Evolutionary conservation across 2,329 filamentous ascomycete species (phyloP).

Genomic region (Emydomyces testavorans): DNA sequence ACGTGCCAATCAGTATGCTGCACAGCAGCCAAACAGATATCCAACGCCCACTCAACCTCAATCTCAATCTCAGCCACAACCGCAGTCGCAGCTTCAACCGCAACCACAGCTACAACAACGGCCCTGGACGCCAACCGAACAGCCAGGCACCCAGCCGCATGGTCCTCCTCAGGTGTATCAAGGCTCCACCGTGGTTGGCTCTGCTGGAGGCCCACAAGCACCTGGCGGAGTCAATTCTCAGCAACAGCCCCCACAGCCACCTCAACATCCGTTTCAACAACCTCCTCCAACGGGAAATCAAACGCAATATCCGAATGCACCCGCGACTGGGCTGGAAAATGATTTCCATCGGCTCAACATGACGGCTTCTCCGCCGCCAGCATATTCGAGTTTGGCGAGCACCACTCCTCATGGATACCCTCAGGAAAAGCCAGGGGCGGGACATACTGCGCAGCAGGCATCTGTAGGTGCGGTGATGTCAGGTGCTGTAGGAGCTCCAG

Average conservation of each 20-base stretch:
- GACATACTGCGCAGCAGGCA: conserved; percentile 17
- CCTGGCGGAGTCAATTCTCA: conserved; percentile 26
- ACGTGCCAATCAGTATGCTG: conserved; percentile 64
- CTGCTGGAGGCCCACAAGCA: neutral
- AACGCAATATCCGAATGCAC: conserved; percentile 30
- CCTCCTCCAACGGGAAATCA: conserved; percentile 17
- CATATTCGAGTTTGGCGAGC: conserved; percentile 67
- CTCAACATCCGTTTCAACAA: conserved; percentile 24
- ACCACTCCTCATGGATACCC: conserved; percentile 47
- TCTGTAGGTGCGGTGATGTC: conserved; percentile 18
- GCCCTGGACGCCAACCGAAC: conserved; percentile 92
- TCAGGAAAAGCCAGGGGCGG: conserved; percentile 55
- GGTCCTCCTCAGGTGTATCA: conserved; percentile 88
- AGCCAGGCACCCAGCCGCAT: conserved; percentile 73
- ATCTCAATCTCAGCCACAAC: conserved; percentile 24
- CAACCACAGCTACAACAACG: conserved; percentile 36
- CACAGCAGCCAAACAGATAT: conserved; percentile 32
- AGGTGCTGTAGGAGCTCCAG: conserved; percentile 17
- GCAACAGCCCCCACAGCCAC: conserved; percentile 34
- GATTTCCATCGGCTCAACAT: conserved; percentile 75
- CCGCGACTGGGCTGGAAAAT: conserved; percentile 60
- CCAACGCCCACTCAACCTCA: conserved; percentile 20
- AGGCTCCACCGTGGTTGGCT: conserved; percentile 57
- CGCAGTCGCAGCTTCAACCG: conserved; percentile 43
- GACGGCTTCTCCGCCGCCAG: conserved; percentile 78